These are phyloP conservation scores for Cetradonia linearis DNA, from an alignment of 495 filamentous ascomycete species.

Conservation along the genomic window DNA sequence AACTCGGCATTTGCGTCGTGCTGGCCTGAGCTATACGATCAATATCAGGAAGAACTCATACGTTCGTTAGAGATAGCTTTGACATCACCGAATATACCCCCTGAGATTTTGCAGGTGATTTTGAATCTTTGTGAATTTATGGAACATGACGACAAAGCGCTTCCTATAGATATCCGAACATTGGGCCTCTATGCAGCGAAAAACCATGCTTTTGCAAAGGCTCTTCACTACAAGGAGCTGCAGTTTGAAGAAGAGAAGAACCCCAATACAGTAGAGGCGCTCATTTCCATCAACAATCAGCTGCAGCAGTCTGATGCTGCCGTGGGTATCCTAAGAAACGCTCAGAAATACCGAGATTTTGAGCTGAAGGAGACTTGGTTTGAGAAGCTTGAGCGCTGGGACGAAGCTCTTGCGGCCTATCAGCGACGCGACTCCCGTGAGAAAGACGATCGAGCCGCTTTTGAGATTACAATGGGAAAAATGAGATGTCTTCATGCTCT, in stretches of 20 bases:
- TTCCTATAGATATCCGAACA: slow-evolving; percentile 92
- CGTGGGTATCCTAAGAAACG: slow-evolving; percentile 90
- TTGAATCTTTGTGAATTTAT: slow-evolving; percentile 98
- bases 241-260: slow-evolving; percentile 97
- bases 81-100: slow-evolving; percentile 82
- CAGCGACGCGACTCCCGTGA: slow-evolving; percentile 53
- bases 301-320: slow-evolving; percentile 95
- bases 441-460: slow-evolving; percentile 54
- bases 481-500: slow-evolving; percentile 97
- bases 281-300: slow-evolving; percentile 98
- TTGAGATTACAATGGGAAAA: slow-evolving; percentile 96
- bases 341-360: slow-evolving; percentile 86
- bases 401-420: slow-evolving; percentile 90
- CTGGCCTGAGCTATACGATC: slow-evolving; percentile 94
- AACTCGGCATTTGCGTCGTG: slow-evolving; percentile 98
- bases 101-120: slow-evolving; percentile 86
- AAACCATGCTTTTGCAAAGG: slow-evolving; percentile 96
- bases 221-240: slow-evolving; percentile 95
- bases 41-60: slow-evolving; percentile 90
- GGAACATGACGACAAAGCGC: slow-evolving; percentile 97
- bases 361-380: slow-evolving; percentile 97
- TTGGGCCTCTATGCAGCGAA: slow-evolving; percentile 86
- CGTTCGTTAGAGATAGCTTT: slow-evolving; percentile 91
- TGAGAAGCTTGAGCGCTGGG: slow-evolving; percentile 95
- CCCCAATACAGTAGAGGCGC: slow-evolving; percentile 85